phyloP scores from a whole-genome alignment of 495 filamentous ascomycete species.

The Stereocaulon alpinum region DNA sequence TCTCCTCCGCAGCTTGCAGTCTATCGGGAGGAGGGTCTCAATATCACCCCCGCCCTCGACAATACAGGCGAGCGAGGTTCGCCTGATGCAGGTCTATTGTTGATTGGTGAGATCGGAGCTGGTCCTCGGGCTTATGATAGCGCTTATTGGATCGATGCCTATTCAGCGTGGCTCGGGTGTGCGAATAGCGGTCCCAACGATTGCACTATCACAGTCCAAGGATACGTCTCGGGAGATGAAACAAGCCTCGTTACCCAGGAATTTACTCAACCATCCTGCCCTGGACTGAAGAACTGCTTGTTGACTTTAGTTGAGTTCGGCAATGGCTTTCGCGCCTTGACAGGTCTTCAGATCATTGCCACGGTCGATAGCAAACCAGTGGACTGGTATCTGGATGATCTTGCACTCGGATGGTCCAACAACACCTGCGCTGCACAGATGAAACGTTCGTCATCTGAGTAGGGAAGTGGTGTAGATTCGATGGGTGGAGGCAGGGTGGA shows the following conservation, averaged over 20 bases:
- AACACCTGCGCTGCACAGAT: conserved; percentile 32
- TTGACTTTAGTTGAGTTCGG: conserved; percentile 28
- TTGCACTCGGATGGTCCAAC: conserved; percentile 34
- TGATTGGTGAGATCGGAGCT: conserved; percentile 34
- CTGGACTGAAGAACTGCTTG: conserved; percentile 26
- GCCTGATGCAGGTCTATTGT: conserved; percentile 25
- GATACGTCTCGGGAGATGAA: conserved; percentile 25
- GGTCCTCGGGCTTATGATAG: conserved; percentile 29
- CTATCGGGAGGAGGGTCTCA: conserved; percentile 27
- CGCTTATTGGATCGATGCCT: conserved; percentile 38
- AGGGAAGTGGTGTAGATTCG: not conserved
- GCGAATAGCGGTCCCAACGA: conserved; percentile 27
- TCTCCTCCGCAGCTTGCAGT: conserved; percentile 34
- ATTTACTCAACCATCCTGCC: conserved; percentile 28
- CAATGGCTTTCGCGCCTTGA: conserved; percentile 27
- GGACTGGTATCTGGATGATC: conserved; percentile 35
- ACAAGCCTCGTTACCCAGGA: conserved; percentile 22
- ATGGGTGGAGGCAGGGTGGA: not conserved
- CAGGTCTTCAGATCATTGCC: conserved; percentile 34
- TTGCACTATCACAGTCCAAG: conserved; percentile 33
- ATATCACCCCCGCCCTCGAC: not conserved
- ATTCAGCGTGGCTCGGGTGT: conserved; percentile 32
- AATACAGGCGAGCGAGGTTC: conserved; percentile 18
- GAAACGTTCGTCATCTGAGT: conserved; percentile 19
- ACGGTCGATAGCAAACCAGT: conserved; percentile 22